A percentile compares a stretch with the other conserved stretches of the same genome.
Evolutionary conservation across 768 basidiomycete species (phyloP).

Genomic region (Pulveroboletus sp.): DNA sequence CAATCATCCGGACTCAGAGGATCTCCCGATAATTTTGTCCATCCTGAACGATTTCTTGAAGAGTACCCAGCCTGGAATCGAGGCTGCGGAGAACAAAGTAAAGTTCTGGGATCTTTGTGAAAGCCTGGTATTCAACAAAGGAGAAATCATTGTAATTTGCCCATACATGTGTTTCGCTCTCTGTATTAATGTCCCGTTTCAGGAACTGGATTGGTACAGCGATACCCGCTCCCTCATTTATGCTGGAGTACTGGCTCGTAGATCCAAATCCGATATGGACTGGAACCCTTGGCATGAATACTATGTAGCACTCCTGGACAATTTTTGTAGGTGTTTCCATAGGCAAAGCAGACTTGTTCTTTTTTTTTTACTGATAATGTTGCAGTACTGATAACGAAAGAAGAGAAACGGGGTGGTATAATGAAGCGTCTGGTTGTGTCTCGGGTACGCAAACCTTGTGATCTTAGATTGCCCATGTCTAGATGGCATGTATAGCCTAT

Average conservation of each 20-base stretch:
- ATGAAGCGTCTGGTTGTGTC: conserved; percentile 54
- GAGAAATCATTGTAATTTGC: conserved; percentile 71
- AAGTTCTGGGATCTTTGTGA: conserved; percentile 82
- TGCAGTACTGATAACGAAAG: conserved; percentile 61
- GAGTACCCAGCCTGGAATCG: conserved; percentile 86
- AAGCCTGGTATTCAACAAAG: conserved; percentile 65
- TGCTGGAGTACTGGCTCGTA: conserved; percentile 58
- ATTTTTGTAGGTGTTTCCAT: conserved; percentile 54
- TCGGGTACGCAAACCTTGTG: conserved; percentile 44
- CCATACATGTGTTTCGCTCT: neutral
- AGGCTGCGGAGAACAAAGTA: conserved; percentile 85
- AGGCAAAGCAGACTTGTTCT: neutral
- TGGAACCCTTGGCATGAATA: conserved; percentile 71
- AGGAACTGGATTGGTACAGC: conserved; percentile 83
- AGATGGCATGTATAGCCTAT: conserved; percentile 52
- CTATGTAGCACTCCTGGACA: conserved; percentile 65
- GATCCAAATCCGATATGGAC: conserved; percentile 57
- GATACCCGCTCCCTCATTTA: conserved; percentile 70
- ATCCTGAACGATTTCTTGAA: conserved; percentile 72
- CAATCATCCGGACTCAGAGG: conserved; percentile 77
- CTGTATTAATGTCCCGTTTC: conserved; percentile 5
- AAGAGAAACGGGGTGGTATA: conserved; percentile 50
- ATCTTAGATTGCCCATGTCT: conserved; percentile 1
- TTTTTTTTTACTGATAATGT: conserved; percentile 1
- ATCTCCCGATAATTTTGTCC: conserved; percentile 64